Conservation (phyloP, 352 stramenopile species). For the Phytophthora melonis region DNA sequence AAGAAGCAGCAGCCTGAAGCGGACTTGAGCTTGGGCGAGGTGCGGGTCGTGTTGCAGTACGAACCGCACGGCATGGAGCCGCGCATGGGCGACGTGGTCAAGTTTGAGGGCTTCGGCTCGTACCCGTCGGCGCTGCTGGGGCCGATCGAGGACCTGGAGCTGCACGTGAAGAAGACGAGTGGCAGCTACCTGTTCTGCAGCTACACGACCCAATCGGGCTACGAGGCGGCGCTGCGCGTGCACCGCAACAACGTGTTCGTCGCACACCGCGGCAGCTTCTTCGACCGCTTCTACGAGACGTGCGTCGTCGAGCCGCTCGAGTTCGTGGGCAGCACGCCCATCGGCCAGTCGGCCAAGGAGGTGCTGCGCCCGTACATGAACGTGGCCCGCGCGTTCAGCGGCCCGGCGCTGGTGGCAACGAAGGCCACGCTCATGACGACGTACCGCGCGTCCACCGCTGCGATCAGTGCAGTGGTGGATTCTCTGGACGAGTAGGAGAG, state of each 20-base stretch:
- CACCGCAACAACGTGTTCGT: slow-evolving; percentile 88
- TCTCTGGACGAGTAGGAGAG: slow-evolving; percentile 63
- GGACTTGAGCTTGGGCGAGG: slow-evolving; percentile 70
- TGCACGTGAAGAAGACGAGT: slow-evolving; percentile 85
- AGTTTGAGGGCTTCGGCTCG: slow-evolving; percentile 78
- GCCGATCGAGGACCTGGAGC: slow-evolving; percentile 74
- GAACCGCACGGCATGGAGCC: slow-evolving; percentile 85
- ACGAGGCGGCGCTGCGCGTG: slow-evolving; percentile 65
- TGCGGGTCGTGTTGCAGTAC: slow-evolving; percentile 83
- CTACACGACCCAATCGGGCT: slow-evolving; percentile 75
- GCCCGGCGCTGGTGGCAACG: slow-evolving; percentile 69
- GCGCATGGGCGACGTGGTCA: slow-evolving; percentile 72
- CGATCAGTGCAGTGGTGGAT: slow-evolving; percentile 69
- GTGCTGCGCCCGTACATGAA: slow-evolving; percentile 72
- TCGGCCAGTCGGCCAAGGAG: slow-evolving; percentile 66
- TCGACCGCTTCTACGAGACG: slow-evolving; percentile 75
- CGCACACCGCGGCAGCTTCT: slow-evolving; percentile 69
- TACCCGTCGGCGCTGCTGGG: slow-evolving; percentile 76
- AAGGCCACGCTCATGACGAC: slow-evolving; percentile 79
- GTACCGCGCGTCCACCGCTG: slow-evolving; percentile 72
- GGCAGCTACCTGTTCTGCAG: slow-evolving; percentile 80
- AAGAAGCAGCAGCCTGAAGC: slow-evolving; percentile 57
- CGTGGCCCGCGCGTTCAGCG: slow-evolving; percentile 74
- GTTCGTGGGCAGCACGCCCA: slow-evolving; percentile 72
- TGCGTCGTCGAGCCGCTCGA: slow-evolving; percentile 77